Evolutionary conservation across 2,329 filamentous ascomycete genomes (phyloP), one percentile per base, ranked within the genome.

Genomic region (Didymella arachidicola): DNA sequence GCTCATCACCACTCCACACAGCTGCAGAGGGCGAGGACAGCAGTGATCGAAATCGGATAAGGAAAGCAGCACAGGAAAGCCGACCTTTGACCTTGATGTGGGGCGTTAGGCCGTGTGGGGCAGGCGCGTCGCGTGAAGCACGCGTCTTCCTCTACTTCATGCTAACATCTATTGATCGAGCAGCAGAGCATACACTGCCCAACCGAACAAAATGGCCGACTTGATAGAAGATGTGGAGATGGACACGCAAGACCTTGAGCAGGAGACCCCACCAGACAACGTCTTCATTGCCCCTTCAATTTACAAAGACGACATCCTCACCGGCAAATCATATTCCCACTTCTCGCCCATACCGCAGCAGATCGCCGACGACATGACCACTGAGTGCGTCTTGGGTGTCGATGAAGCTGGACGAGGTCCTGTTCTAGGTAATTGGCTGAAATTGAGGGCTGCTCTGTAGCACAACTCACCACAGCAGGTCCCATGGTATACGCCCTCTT

Each of bases 401-500:
- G 94, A 98, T 77, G 94, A 98, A 82, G 94, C 94, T 66, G 94
- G 94, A 44, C 87, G 94, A 71, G 94, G 94, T 1, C 94, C 94
- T 25, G 94, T 97, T n/a, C 85, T 98, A 12, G 94, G 91, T 66
- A 89, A 82, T 22, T 22, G 22, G 2, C 22, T 22, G 22, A 22
- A 22, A 22, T 2, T 22, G 22, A 22, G 22, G 22, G 22, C 22
- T 2, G 53, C 41, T 32, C 52, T 60, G 32, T 48, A 22, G 38
- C 38, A 25, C 19, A 30, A 49, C 64, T 67, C 5, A 69, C 70
- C 42, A 64, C 47, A 57, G 83, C 85, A 83, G 82, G 85, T 26
- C 87, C 86, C 18, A 89, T 88, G 87, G 85, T 89, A 51, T 89
- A 89, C 74, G 84, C 81, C 47, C 80, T 87, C 32, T 91, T 96